These are phyloP conservation scores for Haplosporangium gracile DNA, from an alignment of 192 early-diverging fungal genomes.

Conservation along the genomic window DNA sequence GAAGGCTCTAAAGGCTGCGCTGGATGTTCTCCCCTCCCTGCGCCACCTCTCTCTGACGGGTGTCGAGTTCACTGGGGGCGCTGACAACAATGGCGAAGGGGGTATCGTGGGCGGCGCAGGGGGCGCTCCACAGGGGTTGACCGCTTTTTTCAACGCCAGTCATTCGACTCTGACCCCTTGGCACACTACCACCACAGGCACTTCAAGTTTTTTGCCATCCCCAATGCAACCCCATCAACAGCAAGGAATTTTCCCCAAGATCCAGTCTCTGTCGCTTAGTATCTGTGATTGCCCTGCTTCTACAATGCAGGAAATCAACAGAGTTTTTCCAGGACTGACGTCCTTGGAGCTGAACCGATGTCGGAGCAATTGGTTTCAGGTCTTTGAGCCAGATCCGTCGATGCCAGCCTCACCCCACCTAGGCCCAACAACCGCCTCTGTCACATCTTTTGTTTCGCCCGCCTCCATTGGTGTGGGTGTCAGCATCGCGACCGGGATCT, in stretches of 20 bases:
- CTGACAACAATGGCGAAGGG: neutral
- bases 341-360: conserved; percentile 36
- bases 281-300: conserved; percentile 18
- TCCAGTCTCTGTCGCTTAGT: conserved; percentile 20
- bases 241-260: neutral
- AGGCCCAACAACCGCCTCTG: neutral
- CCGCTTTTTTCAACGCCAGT: neutral
- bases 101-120: neutral
- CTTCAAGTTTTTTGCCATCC: neutral
- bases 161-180: neutral
- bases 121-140: neutral
- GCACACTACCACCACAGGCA: neutral
- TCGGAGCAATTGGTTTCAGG: conserved; percentile 29
- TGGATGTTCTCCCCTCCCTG: conserved; percentile 10
- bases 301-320: conserved; percentile 32
- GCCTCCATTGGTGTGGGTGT: neutral
- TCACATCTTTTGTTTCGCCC: conserved; percentile 1
- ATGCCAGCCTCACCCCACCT: conserved; percentile 17
- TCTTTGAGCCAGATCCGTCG: conserved; percentile 27
- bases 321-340: conserved; percentile 25
- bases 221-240: neutral
- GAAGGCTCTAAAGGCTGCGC: conserved; percentile 19
- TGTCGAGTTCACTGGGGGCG: conserved; percentile 24
- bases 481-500: neutral
- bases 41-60: conserved; percentile 23